A percentile compares a stretch with the other conserved stretches of the same genome.
These are phyloP conservation scores for Claviceps lovelessii DNA, from an alignment of 2,329 filamentous ascomycete genomes.

Conservation along the genomic window DNA sequence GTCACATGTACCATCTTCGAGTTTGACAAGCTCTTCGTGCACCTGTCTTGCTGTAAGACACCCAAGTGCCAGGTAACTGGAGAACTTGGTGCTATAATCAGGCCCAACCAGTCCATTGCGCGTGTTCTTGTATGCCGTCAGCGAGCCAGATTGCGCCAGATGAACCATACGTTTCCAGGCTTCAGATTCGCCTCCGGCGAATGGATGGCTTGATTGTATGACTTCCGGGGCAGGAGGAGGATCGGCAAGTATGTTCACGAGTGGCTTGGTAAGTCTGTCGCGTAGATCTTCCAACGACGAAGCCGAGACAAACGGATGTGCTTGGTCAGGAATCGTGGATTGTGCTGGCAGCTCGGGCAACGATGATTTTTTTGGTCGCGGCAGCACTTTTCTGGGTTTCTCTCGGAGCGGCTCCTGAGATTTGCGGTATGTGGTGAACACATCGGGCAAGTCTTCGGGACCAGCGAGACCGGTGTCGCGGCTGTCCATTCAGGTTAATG, in stretches of 20 bases:
- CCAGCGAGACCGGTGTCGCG: constrained; percentile 48
- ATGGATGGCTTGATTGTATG: constrained; percentile 47
- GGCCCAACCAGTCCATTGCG: constrained; percentile 56
- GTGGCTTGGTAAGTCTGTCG: constrained; percentile 40
- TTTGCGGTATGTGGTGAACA: constrained; percentile 65
- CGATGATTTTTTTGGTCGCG: constrained; percentile 32
- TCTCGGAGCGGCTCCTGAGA: constrained; percentile 55
- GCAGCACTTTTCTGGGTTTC: constrained; percentile 43
- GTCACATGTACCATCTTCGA: constrained; percentile 47
- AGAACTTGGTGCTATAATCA: constrained; percentile 64
- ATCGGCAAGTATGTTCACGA: constrained; percentile 36
- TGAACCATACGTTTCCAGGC: constrained; percentile 45
- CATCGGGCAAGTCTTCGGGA: constrained; percentile 50
- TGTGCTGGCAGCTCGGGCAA: constrained; percentile 44
- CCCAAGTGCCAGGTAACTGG: constrained; percentile 57
- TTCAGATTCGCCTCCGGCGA: constrained; percentile 50
- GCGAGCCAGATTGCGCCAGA: constrained; percentile 45
- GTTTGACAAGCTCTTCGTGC: constrained; percentile 50
- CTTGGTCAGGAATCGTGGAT: constrained; percentile 40
- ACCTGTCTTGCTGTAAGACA: constrained; percentile 60
- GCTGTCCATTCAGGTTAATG: constrained; percentile 24
- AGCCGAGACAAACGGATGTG: constrained; percentile 49
- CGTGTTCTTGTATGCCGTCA: constrained; percentile 53
- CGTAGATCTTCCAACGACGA: constrained; percentile 37
- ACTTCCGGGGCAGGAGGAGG: constrained; percentile 38